Base-by-base conservation (phyloP, 495 filamentous ascomycete genomes). In the Podospora tetraspora region DNA sequence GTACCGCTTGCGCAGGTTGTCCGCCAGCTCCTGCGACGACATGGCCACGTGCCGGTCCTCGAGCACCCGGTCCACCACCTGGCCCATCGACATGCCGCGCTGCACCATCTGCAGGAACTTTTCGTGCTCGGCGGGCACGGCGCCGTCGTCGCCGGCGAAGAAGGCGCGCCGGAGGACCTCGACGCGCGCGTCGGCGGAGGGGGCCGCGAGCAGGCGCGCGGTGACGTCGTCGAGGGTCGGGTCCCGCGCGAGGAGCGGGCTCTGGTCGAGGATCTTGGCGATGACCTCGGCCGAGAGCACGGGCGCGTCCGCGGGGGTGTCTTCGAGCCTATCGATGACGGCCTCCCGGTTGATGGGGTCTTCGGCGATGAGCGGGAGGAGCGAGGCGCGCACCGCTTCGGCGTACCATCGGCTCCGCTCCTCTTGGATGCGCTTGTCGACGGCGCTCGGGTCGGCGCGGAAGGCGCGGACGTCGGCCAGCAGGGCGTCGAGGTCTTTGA, bases 391-490 rank as follows among this genome's bases (percentile, higher is more conserved):
- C 62, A 78, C 73, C 34, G 71, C 76, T 63, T 80, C 79, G 57
- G 74, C 73, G 58, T 82, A 80, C 81, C 81, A 84, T 43, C 77
- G 73, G 61, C 73, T 75, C 61, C 79, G 80, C 72, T 80, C 80
- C 57, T 78, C 77, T 21, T 73, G 66, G 71, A 84, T 77, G 22
- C 74, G 78, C 57, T 75, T 74, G 67, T 83, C 80, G 25, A 84
- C 73, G 19, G 69, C 70, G 34, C 73, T 69, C 16, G 82, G 73
- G 34, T 77, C 73, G 59, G 78, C 68, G 64, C 79, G 72, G 66
- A 76, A 71, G 32, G 75, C 73, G 66, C 76, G 73, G 58, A 79
- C 80, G 22, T 76, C 76, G 21, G 75, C 71, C 61, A 83, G 74
- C 61, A 83, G 70, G 11, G 69, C 65, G 66, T 80, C 78, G 13